Evolutionary conservation across 164 flowering plant species (phyloP).

Genomic region (Vitis amurensis): DNA sequence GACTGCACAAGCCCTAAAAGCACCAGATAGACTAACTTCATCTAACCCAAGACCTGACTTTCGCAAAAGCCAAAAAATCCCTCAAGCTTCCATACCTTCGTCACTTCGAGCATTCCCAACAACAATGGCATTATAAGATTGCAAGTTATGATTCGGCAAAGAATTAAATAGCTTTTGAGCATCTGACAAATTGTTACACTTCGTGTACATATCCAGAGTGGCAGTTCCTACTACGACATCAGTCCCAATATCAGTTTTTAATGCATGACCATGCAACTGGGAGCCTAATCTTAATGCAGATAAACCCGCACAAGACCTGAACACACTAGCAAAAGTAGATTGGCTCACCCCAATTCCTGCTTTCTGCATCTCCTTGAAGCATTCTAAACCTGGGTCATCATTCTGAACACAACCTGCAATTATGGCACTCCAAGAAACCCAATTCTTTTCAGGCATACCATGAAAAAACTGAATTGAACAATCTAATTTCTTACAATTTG

Average conservation of each 20-base stretch:
- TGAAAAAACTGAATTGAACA: slow-evolving; percentile 41
- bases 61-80: too few relatives aligned
- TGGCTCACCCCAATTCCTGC: slow-evolving; percentile 61
- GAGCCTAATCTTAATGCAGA: slow-evolving; percentile 45
- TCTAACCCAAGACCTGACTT: too few relatives aligned
- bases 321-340: slow-evolving; percentile 74
- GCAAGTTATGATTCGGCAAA: not conserved
- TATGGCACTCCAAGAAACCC: slow-evolving; percentile 81
- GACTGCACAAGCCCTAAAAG: too few relatives aligned
- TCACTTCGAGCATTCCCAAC: too few relatives aligned
- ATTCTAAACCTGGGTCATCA: slow-evolving; percentile 38
- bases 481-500: slow-evolving; percentile 56
- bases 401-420: slow-evolving; percentile 77
- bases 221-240: slow-evolving; percentile 56
- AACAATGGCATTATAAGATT: too few relatives aligned
- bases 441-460: slow-evolving; percentile 59
- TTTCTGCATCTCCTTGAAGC: slow-evolving; percentile 63
- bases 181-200: too few relatives aligned
- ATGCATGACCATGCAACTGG: slow-evolving; percentile 68
- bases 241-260: slow-evolving; percentile 47
- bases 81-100: too few relatives aligned
- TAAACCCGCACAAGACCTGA: slow-evolving; percentile 66
- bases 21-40: too few relatives aligned
- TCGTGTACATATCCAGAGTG: too few relatives aligned
- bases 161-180: not conserved